Evolutionary conservation across 768 basidiomycete genomes (phyloP).

Genomic region (Ramaria rubella): DNA sequence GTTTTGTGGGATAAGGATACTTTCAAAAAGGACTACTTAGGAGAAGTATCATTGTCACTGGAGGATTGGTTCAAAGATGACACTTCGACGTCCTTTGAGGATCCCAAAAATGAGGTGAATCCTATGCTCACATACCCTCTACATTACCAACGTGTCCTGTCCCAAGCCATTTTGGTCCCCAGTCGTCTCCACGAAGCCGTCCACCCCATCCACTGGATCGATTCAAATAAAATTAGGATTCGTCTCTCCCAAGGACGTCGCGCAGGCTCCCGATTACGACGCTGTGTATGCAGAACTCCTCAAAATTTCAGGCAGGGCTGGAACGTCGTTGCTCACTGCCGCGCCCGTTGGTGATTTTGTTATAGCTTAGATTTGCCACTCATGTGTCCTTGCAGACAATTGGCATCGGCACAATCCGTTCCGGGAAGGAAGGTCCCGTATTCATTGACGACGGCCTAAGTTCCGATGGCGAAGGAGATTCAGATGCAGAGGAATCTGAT

Average conservation of each 20-base stretch:
- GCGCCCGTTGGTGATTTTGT: slow-evolving; percentile 54
- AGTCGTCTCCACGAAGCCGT: slow-evolving; percentile 43
- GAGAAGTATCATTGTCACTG: slow-evolving; percentile 74
- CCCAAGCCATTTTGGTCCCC: slow-evolving; percentile 41
- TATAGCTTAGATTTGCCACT: slow-evolving; percentile 2
- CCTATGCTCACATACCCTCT: neutral
- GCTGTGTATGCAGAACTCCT: slow-evolving; percentile 58
- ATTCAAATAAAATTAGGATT: slow-evolving; percentile 61
- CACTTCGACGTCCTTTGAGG: slow-evolving; percentile 47
- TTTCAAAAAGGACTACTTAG: slow-evolving; percentile 87
- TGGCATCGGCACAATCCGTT: slow-evolving; percentile 78
- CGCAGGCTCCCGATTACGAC: slow-evolving; percentile 44
- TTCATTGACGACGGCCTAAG: slow-evolving; percentile 75
- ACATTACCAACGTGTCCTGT: neutral
- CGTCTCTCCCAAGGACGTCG: slow-evolving; percentile 36
- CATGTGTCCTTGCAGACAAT: slow-evolving; percentile 63
- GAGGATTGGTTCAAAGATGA: slow-evolving; percentile 70
- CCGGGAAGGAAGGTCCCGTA: slow-evolving; percentile 44
- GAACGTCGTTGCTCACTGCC: slow-evolving; percentile 56
- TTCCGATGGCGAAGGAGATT: slow-evolving; percentile 40
- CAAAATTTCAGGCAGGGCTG: slow-evolving; percentile 51
- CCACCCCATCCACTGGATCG: slow-evolving; percentile 42
- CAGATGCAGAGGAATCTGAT: slow-evolving; percentile 26
- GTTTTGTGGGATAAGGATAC: slow-evolving; percentile 94
- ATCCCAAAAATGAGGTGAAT: slow-evolving; percentile 62